These are phyloP conservation scores for Panellus pusillus DNA, from an alignment of 768 basidiomycete species.

Conservation along the genomic window DNA sequence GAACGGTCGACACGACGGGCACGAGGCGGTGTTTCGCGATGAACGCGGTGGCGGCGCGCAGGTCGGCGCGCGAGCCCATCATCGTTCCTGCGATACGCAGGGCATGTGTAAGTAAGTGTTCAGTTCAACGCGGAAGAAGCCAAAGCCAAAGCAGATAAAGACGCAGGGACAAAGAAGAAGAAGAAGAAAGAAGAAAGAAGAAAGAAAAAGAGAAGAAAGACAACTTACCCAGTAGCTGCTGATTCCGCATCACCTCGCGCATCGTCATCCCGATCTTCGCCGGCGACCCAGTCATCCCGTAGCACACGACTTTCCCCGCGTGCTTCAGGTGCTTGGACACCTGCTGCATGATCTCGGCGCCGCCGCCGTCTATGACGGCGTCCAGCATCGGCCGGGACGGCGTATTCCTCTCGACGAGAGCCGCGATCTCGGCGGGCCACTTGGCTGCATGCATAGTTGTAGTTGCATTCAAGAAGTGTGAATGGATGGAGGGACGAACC, in stretches of 20 bases:
- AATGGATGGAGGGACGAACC: constrained; percentile 37
- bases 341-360: constrained; percentile 61
- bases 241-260: constrained; percentile 74
- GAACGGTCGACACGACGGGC: constrained; percentile 67
- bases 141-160: not conserved
- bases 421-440: constrained; percentile 52
- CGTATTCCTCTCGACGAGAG: constrained; percentile 38
- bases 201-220: too few species aligned
- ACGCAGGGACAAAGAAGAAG: not conserved
- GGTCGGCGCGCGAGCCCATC: constrained; percentile 80
- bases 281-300: constrained; percentile 67
- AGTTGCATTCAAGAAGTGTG: not conserved
- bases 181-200: not conserved
- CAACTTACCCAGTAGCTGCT: constrained; percentile 71
- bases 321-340: constrained; percentile 50
- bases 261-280: constrained; percentile 64
- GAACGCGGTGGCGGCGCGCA: constrained; percentile 71
- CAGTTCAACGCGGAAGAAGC: not conserved
- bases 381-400: constrained; percentile 41
- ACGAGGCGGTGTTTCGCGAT: constrained; percentile 63
- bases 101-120: not conserved
- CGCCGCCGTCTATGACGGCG: constrained; percentile 68
- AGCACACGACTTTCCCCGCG: constrained; percentile 62
- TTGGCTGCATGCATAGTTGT: constrained; percentile 28
- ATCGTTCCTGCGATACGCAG: constrained; percentile 59